Evolutionary conservation across 2,329 filamentous ascomycete species (phyloP).

Genomic region (Alternaria triticina): DNA sequence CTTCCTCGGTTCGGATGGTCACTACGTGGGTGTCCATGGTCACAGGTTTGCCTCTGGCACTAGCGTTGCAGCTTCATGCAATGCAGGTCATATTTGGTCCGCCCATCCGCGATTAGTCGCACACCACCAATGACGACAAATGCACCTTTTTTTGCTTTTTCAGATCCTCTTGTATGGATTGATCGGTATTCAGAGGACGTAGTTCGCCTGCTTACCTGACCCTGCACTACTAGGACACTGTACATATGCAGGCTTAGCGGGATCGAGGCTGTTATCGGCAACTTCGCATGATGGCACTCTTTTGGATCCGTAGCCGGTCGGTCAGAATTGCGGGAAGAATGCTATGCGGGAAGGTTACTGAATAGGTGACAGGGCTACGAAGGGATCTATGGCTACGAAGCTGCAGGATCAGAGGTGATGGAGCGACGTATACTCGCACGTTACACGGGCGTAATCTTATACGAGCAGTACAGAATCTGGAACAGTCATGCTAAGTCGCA

Average conservation of each 20-base stretch:
- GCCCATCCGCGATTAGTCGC: neutral
- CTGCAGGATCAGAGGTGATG: neutral
- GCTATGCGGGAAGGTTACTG: neutral
- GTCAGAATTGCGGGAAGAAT: neutral
- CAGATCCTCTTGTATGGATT: neutral
- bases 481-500: too few relatives aligned
- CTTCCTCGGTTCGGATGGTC: neutral
- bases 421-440: too few relatives aligned
- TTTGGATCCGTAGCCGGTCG: neutral
- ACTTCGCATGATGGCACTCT: neutral
- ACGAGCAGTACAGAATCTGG: too few relatives aligned
- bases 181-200: neutral
- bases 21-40: neutral
- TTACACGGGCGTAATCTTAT: neutral
- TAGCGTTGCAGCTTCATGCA: constrained; percentile 1
- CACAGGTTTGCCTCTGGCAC: neutral
- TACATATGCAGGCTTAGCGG: neutral
- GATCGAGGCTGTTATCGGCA: neutral
- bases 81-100: constrained; percentile 2
- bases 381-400: neutral
- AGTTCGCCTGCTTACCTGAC: neutral
- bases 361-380: neutral
- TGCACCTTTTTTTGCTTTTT: neutral
- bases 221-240: neutral
- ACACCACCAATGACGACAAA: neutral